Evolutionary conservation across 1,139 yeast species (phyloP).

Genomic region (Zhuliangozyma blackwelliae): DNA sequence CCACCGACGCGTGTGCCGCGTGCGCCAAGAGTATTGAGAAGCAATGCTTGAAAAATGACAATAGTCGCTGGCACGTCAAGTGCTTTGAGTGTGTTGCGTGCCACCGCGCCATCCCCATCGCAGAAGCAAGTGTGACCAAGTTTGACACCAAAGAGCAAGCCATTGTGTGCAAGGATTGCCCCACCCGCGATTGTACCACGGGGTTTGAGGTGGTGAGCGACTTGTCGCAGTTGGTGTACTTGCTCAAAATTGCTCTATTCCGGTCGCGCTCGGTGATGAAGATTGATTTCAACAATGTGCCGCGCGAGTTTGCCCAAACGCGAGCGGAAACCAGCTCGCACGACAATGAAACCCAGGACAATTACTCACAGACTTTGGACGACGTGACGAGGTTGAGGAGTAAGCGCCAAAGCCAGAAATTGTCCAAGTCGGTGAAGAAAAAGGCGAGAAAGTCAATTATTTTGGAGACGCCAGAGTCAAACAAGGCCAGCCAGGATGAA

Average conservation of each 20-base stretch:
- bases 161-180: conserved; percentile 57
- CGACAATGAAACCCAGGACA: conserved; percentile 20
- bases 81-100: conserved; percentile 69
- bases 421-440: conserved; percentile 53
- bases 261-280: conserved; percentile 71
- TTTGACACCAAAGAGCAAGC: conserved; percentile 20
- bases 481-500: conserved; percentile 22
- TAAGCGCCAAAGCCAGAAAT: conserved; percentile 63
- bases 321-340: conserved; percentile 12
- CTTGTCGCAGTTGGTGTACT: conserved; percentile 66
- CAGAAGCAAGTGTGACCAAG: conserved; percentile 30
- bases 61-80: conserved; percentile 73
- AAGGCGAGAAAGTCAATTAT: conserved; percentile 43
- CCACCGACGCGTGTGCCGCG: conserved; percentile 71
- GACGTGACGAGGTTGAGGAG: conserved; percentile 79
- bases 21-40: conserved; percentile 83
- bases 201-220: conserved; percentile 63
- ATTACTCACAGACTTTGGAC: conserved; percentile 64
- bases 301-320: not conserved
- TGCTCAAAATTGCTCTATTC: conserved; percentile 78
- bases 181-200: conserved; percentile 40
- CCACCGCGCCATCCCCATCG: conserved; percentile 25
- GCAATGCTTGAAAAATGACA: conserved; percentile 59
- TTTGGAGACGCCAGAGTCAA: conserved; percentile 56
- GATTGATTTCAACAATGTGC: conserved; percentile 11